Conservation (phyloP, 192 early-diverging fungal genomes). For the Diversispora epigaea region DNA sequence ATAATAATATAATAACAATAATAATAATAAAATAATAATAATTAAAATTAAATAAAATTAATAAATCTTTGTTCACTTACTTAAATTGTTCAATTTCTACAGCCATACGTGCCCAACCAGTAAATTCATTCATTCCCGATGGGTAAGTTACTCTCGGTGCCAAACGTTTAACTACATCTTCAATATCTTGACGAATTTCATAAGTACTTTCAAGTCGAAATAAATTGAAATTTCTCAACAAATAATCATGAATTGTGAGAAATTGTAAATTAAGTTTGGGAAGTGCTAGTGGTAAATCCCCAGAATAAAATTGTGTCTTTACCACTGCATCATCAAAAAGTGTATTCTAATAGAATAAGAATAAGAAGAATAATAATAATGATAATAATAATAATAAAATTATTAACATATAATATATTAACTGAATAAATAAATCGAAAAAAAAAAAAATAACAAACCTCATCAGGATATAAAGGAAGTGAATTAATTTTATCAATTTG, state of each 20-base stretch:
- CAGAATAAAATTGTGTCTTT: constrained; percentile 66
- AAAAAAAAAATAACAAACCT: constrained; percentile 39
- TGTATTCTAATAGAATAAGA: constrained; percentile 42
- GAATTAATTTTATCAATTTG: constrained; percentile 72
- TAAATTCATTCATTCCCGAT: constrained; percentile 70
- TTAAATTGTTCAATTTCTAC: constrained; percentile 64
- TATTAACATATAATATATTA: constrained; percentile 6
- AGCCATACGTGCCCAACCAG: constrained; percentile 94
- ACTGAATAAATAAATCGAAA: background rate
- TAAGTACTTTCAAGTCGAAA: constrained; percentile 80
- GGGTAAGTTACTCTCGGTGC: constrained; percentile 59
- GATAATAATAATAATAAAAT: background rate
- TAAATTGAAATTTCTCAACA: constrained; percentile 81
- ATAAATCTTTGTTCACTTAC: too few species aligned
- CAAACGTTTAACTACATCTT: constrained; percentile 83
- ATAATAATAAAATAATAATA: too few species aligned
- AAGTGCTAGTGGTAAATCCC: constrained; percentile 59
- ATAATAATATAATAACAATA: too few species aligned
- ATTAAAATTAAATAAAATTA: too few species aligned
- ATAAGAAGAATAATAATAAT: constrained; percentile 16
- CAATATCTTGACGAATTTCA: constrained; percentile 84
- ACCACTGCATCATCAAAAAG: constrained; percentile 71
- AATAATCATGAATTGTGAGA: constrained; percentile 87
- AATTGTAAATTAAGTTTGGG: constrained; percentile 96
- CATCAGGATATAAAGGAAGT: constrained; percentile 77